Evolutionary conservation across 192 early-diverging fungal species (phyloP).

Genomic region (Chytriomyces sp.): DNA sequence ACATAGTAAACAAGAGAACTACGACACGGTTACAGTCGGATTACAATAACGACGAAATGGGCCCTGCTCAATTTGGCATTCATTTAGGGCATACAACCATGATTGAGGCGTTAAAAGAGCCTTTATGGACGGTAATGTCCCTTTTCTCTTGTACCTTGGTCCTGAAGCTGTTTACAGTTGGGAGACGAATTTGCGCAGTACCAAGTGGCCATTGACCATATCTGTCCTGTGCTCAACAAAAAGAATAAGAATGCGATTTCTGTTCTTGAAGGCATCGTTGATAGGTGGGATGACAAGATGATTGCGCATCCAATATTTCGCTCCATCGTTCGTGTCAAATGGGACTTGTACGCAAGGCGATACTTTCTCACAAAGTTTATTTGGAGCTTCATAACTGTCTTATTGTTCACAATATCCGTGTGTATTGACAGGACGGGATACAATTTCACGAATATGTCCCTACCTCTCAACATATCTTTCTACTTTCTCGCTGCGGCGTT

Average conservation of each 20-base stretch:
- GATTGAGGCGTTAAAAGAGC: constrained; percentile 15
- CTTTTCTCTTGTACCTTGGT: background rate
- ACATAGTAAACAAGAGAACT: background rate
- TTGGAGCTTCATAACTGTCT: background rate
- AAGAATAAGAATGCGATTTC: background rate
- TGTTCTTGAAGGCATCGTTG: background rate
- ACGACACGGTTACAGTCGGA: background rate
- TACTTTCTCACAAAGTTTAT: constrained; percentile 12
- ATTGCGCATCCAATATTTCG: constrained; percentile 11
- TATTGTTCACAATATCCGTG: constrained; percentile 8
- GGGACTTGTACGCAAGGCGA: constrained; percentile 17
- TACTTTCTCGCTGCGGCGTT: background rate
- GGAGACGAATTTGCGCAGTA: constrained; percentile 13
- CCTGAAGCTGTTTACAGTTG: background rate
- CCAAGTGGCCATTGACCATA: constrained; percentile 18
- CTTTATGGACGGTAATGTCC: background rate
- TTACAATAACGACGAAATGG: constrained; percentile 2
- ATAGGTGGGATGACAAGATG: constrained; percentile 14
- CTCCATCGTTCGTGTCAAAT: constrained; percentile 21
- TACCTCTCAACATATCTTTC: background rate
- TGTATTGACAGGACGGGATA: background rate
- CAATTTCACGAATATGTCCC: background rate
- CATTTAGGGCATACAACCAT: background rate
- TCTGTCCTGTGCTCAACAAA: constrained; percentile 13
- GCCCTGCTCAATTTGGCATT: constrained; percentile 9